Percentiles rank a stretch among this genome's conserved stretches.
Conservation (phyloP, 2,329 filamentous ascomycete species). For the Fusarium xylarioides region DNA sequence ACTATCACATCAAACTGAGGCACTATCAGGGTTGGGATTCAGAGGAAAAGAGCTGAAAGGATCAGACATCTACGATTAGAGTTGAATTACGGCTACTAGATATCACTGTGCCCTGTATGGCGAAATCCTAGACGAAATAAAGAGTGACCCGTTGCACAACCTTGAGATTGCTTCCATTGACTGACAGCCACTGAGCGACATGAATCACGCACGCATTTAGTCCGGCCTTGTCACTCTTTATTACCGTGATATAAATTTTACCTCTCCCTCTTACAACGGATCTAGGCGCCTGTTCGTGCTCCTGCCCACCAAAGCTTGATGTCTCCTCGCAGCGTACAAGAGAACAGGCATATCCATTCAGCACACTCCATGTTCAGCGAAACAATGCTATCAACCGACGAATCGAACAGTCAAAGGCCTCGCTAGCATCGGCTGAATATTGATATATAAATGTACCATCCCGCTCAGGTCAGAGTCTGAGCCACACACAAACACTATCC, state of each 20-base stretch:
- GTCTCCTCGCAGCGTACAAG: slow-evolving; percentile 5
- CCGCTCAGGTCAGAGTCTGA: neutral
- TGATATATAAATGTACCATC: slow-evolving; percentile 5
- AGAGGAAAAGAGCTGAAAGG: neutral
- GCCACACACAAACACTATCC: slow-evolving; percentile 13
- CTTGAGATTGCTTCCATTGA: slow-evolving; percentile 24
- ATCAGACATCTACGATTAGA: neutral
- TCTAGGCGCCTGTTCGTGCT: slow-evolving; percentile 7
- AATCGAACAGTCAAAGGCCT: neutral
- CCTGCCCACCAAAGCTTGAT: neutral
- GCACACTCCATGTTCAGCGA: slow-evolving; percentile 17
- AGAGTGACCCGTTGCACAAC: slow-evolving; percentile 16
- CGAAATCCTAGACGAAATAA: slow-evolving; percentile 10
- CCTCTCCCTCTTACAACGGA: neutral
- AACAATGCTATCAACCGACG: slow-evolving; percentile 11
- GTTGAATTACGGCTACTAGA: neutral
- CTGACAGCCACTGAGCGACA: slow-evolving; percentile 2
- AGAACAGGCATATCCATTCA: slow-evolving; percentile 8
- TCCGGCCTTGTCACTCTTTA: slow-evolving; percentile 7
- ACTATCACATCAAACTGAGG: slow-evolving; percentile 20
- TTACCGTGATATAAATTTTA: neutral
- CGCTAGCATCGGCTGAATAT: neutral
- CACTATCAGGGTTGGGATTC: neutral
- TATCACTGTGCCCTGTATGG: slow-evolving; percentile 4
- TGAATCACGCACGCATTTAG: slow-evolving; percentile 2